Conservation (phyloP, 2,329 filamentous ascomycete genomes). For the Huntiella savannae region DNA sequence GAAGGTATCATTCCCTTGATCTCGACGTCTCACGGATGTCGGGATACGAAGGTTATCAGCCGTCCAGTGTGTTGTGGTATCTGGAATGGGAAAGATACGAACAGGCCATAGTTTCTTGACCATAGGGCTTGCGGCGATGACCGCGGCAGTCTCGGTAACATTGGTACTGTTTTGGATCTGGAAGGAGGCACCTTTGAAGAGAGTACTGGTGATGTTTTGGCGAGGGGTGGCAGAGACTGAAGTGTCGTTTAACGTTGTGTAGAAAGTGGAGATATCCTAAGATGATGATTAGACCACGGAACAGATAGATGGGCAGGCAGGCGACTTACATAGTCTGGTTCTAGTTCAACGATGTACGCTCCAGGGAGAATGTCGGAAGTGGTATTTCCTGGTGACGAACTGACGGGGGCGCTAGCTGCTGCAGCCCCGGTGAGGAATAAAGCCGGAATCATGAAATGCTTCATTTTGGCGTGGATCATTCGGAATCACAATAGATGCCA, state of each 20-base stretch:
- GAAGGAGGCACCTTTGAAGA: conserved; percentile 4
- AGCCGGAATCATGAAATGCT: background rate
- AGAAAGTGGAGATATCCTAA: conserved; percentile 2
- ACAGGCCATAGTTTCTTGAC: conserved; percentile 2
- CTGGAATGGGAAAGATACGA: background rate
- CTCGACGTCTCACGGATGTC: no score
- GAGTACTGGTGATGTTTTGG: background rate
- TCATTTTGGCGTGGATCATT: background rate
- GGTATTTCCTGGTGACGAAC: background rate
- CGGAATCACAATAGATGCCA: no score
- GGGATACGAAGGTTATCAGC: background rate
- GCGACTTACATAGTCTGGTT: conserved; percentile 2
- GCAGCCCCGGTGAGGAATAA: background rate
- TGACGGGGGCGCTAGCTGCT: background rate
- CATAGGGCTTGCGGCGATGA: background rate
- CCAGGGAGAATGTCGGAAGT: background rate
- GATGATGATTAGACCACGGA: no score
- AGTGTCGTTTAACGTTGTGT: background rate
- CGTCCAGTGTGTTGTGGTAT: background rate
- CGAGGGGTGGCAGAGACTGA: background rate
- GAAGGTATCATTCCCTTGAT: background rate
- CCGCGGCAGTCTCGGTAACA: background rate
- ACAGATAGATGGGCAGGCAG: background rate
- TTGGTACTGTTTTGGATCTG: background rate
- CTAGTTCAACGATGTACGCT: conserved; percentile 4